Conservation (phyloP, 2,329 filamentous ascomycete genomes). For the Venturia aucupariae region DNA sequence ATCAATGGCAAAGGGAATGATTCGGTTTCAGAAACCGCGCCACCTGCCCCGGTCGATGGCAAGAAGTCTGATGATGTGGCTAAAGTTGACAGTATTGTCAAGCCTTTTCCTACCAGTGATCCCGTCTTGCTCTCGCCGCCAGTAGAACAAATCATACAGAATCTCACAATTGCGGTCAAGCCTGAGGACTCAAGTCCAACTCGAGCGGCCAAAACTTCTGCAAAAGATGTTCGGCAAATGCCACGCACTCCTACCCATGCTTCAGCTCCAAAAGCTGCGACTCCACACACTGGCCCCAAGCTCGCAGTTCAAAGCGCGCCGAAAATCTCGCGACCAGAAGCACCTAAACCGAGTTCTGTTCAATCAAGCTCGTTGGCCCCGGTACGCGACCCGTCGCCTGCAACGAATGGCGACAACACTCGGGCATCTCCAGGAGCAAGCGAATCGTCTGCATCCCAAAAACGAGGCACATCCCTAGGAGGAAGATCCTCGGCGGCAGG, state of each 20-base stretch:
- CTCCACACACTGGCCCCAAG: neutral
- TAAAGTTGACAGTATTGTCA: neutral
- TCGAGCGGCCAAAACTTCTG: neutral
- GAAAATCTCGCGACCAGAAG: neutral
- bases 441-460: neutral
- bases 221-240: neutral
- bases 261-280: neutral
- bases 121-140: neutral
- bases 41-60: neutral
- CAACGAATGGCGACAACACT: neutral
- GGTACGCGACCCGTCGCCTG: neutral
- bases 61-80: neutral
- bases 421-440: slow-evolving; percentile 2
- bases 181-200: neutral
- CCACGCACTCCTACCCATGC: neutral
- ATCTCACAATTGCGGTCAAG: neutral
- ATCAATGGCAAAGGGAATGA: neutral
- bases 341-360: neutral
- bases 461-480: neutral
- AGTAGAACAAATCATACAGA: neutral
- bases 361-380: neutral
- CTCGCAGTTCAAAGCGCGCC: neutral
- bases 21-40: neutral
- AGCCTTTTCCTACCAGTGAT: neutral
- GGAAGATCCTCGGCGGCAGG: neutral